phyloP scores from a whole-genome alignment of 441 rosid genomes.

The Erodium trifolium region DNA sequence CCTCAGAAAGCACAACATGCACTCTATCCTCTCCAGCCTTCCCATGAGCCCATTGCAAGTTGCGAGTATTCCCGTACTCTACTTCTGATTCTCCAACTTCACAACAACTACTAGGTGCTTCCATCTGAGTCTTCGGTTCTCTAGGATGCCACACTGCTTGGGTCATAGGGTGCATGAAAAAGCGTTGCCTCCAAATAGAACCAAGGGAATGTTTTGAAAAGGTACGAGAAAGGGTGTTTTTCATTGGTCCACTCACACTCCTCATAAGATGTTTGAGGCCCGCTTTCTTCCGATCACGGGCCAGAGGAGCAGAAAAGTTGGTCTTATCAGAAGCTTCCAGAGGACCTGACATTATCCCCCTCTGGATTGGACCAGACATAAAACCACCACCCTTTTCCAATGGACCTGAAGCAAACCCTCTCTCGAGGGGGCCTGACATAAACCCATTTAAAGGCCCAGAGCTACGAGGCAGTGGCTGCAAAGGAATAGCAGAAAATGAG shows the following conservation, averaged over 20 bases:
- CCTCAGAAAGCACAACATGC: slow-evolving; percentile 92
- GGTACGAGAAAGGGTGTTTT: slow-evolving; percentile 60
- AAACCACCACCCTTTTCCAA: slow-evolving; percentile 74
- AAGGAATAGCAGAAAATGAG: slow-evolving; percentile 80
- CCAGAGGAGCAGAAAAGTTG: slow-evolving; percentile 88
- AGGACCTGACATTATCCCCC: slow-evolving; percentile 92
- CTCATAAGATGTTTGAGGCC: slow-evolving; percentile 61
- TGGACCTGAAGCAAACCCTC: slow-evolving; percentile 89
- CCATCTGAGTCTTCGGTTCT: slow-evolving; percentile 59
- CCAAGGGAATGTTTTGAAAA: slow-evolving; percentile 70
- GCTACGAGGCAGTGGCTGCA: slow-evolving; percentile 85
- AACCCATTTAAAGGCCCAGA: slow-evolving; percentile 82
- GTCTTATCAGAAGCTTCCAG: slow-evolving; percentile 69
- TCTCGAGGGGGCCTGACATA: slow-evolving; percentile 89
- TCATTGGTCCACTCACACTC: slow-evolving; percentile 92
- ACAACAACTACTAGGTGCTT: slow-evolving; percentile 42
- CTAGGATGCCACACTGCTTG: slow-evolving; percentile 63
- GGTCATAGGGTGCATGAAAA: slow-evolving; percentile 63
- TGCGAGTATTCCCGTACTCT: slow-evolving; percentile 43
- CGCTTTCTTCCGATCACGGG: slow-evolving; percentile 51
- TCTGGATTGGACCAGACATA: slow-evolving; percentile 92
- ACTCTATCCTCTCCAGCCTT: slow-evolving; percentile 97
- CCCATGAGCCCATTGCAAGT: slow-evolving; percentile 98
- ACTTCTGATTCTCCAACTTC: slow-evolving; percentile 53
- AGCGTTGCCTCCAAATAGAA: slow-evolving; percentile 67